Conservation (phyloP, 345 rosid genomes). For the Brassica nigra region DNA sequence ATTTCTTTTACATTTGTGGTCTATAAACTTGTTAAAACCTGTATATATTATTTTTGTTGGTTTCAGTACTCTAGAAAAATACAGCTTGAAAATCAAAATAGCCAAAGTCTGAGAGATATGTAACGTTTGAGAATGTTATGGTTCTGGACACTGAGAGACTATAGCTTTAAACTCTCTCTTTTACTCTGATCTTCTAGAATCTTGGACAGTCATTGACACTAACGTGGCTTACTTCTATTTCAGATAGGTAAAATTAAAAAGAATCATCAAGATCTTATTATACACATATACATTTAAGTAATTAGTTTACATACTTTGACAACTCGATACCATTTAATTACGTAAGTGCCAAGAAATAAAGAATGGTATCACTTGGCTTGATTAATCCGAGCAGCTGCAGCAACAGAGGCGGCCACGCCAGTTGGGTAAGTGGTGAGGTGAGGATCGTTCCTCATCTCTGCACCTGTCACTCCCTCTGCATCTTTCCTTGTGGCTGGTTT, state of each 20-base stretch:
- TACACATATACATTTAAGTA: constrained; percentile 13
- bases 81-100: not conserved
- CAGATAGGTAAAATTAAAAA: not conserved
- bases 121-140: not conserved
- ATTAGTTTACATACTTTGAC: not conserved
- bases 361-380: constrained; percentile 39
- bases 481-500: constrained; percentile 66
- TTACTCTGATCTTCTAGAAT: constrained; percentile 15
- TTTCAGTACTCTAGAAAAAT: not conserved
- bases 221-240: constrained; percentile 2
- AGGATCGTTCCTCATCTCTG: constrained; percentile 87
- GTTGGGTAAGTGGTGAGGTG: constrained; percentile 67
- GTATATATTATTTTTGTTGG: not conserved
- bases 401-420: constrained; percentile 76
- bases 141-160: not conserved
- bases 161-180: not conserved
- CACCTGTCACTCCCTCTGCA: constrained; percentile 75
- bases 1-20: not conserved
- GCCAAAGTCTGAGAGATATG: not conserved
- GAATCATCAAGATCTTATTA: constrained; percentile 11
- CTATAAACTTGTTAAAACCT: not conserved
- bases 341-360: not conserved
- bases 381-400: constrained; percentile 82
- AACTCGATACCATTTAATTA: not conserved
- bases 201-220: not conserved